These are phyloP conservation scores for Sequoiadendron giganteum DNA, from an alignment of 75 land plant species.

Conservation along the genomic window DNA sequence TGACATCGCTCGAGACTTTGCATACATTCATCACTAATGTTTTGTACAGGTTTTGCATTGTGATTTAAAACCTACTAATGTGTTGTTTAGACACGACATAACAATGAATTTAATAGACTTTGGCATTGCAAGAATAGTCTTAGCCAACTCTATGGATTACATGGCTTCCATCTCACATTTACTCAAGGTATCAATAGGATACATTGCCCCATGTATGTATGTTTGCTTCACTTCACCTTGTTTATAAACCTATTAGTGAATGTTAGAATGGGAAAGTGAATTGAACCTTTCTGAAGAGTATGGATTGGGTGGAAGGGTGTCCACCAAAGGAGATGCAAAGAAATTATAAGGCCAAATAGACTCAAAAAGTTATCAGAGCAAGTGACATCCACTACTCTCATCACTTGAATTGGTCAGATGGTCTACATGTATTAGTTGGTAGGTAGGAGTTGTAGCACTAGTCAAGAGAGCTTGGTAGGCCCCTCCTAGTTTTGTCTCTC, in stretches of 20 bases:
- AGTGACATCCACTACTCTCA: too few relatives aligned
- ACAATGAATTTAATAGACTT: slow-evolving; percentile 56
- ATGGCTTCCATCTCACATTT: neutral
- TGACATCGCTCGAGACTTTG: slow-evolving; percentile 47
- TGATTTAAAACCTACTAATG: slow-evolving; percentile 58
- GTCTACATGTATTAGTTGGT: too few relatives aligned
- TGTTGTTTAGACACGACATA: slow-evolving; percentile 61
- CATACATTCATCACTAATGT: slow-evolving; percentile 58
- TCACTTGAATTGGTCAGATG: too few relatives aligned
- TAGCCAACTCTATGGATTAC: slow-evolving; percentile 4
- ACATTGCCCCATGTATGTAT: slow-evolving; percentile 31
- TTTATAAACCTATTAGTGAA: neutral
- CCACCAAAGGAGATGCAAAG: neutral
- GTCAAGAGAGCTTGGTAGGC: too few relatives aligned
- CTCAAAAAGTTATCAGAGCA: too few relatives aligned
- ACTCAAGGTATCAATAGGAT: slow-evolving; percentile 33
- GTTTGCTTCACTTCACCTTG: neutral
- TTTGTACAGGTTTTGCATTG: slow-evolving; percentile 49
- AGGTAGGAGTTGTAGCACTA: too few relatives aligned
- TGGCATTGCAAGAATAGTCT: slow-evolving; percentile 41
- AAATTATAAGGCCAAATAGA: too few relatives aligned
- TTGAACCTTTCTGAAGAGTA: neutral
- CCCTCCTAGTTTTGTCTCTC: too few relatives aligned
- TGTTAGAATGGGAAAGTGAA: neutral
- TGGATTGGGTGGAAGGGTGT: neutral